A percentile compares a stretch with the other conserved stretches of the same genome.
Conservation (phyloP, 768 basidiomycete genomes). For the Amylocystis lapponica region DNA sequence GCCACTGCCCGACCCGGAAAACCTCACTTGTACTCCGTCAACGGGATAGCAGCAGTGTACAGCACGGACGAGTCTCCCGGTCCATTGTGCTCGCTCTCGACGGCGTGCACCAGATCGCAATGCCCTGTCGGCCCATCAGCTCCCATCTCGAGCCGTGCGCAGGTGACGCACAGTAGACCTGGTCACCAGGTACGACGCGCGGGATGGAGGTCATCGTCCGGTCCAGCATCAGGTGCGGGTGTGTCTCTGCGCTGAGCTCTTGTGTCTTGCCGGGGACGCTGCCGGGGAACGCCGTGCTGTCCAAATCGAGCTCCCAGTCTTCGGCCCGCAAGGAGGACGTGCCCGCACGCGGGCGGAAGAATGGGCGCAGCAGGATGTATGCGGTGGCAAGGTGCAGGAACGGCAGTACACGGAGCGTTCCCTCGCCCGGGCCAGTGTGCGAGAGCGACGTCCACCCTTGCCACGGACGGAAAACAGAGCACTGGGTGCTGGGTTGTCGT, state of each 20-base stretch:
- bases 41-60: conserved; percentile 71
- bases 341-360: conserved; percentile 47
- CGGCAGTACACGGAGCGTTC: conserved; percentile 64
- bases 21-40: conserved; percentile 43
- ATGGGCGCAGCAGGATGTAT: conserved; percentile 69
- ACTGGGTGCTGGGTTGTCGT: conserved; percentile 15
- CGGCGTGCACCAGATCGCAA: conserved; percentile 39
- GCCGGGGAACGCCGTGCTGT: conserved; percentile 22
- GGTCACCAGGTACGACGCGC: conserved; percentile 66
- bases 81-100: conserved; percentile 49
- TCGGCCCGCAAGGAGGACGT: conserved; percentile 13
- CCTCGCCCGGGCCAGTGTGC: conserved; percentile 55
- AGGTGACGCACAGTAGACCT: conserved; percentile 61
- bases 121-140: conserved; percentile 16
- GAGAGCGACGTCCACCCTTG: conserved; percentile 54
- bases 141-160: neutral
- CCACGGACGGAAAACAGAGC: conserved; percentile 39
- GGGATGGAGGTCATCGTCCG: conserved; percentile 64
- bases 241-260: conserved; percentile 42
- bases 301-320: conserved; percentile 22
- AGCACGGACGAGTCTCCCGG: conserved; percentile 57
- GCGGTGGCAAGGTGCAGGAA: conserved; percentile 59
- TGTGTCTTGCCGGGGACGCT: conserved; percentile 29
- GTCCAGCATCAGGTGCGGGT: conserved; percentile 62
- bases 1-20: neutral